Conservation (phyloP, 2,329 filamentous ascomycete species). For the Hansfordia pulvinata region DNA sequence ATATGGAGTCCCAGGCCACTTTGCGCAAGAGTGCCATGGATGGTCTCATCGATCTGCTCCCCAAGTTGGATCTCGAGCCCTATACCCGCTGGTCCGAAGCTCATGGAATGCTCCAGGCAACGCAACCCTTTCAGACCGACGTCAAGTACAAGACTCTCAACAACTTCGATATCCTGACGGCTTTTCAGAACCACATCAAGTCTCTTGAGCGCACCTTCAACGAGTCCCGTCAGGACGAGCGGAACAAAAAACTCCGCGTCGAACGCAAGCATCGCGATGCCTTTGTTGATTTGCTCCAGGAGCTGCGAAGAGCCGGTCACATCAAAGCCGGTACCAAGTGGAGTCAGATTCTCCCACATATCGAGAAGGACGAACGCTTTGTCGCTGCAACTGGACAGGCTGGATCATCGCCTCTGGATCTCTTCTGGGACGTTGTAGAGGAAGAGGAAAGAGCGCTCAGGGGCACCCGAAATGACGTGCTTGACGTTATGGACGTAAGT, state of each 20-base stretch:
- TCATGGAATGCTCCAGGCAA: constrained; percentile 66
- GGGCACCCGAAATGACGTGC: constrained; percentile 65
- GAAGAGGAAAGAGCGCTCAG: constrained; percentile 85
- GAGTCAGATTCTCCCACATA: constrained; percentile 62
- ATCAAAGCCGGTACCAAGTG: constrained; percentile 88
- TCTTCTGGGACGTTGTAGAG: constrained; percentile 94
- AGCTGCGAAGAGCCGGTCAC: constrained; percentile 61
- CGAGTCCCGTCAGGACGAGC: constrained; percentile 77
- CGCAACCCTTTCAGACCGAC: constrained; percentile 64
- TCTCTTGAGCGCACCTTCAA: constrained; percentile 83
- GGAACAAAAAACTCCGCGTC: constrained; percentile 63
- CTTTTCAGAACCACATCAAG: constrained; percentile 93
- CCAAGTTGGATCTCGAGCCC: constrained; percentile 71
- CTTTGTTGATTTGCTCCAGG: constrained; percentile 61
- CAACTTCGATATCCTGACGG: constrained; percentile 80
- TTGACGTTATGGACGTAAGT: constrained; percentile 79
- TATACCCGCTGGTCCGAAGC: constrained; percentile 94
- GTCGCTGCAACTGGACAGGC: constrained; percentile 68
- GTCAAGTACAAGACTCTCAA: constrained; percentile 76
- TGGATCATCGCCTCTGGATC: constrained; percentile 74
- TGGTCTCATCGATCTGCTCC: constrained; percentile 65
- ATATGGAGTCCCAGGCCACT: constrained; percentile 61
- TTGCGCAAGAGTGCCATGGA: constrained; percentile 72
- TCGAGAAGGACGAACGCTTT: constrained; percentile 76
- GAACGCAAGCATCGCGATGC: constrained; percentile 79